These are phyloP conservation scores for Penicillium sp. DNA, from an alignment of 2,329 filamentous ascomycete species.

Conservation along the genomic window DNA sequence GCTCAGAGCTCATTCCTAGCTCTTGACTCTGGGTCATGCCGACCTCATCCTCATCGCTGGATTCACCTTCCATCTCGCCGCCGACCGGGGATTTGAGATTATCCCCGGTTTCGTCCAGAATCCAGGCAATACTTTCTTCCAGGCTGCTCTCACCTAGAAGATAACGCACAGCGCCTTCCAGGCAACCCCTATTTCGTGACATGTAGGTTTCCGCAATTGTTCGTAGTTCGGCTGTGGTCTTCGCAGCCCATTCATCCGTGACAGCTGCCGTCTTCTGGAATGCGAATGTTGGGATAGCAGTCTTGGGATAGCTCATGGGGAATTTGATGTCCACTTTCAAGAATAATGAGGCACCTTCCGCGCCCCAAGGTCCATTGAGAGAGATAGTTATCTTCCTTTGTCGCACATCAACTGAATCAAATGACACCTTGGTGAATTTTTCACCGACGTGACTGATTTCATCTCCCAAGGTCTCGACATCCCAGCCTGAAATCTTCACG, in stretches of 20 bases:
- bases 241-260: constrained; percentile 48
- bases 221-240: constrained; percentile 51
- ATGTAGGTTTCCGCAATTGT: constrained; percentile 55
- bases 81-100: constrained; percentile 44
- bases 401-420: constrained; percentile 56
- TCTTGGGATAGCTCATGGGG: constrained; percentile 53
- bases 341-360: constrained; percentile 51
- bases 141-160: constrained; percentile 57
- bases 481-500: constrained; percentile 57
- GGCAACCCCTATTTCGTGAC: constrained; percentile 51
- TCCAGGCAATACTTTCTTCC: constrained; percentile 54
- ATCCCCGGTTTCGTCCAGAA: constrained; percentile 56
- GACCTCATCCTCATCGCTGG: constrained; percentile 73
- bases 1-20: constrained; percentile 49
- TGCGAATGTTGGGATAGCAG: constrained; percentile 49
- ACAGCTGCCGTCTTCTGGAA: constrained; percentile 58
- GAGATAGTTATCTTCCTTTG: constrained; percentile 54
- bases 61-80: constrained; percentile 58
- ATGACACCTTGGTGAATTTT: constrained; percentile 58
- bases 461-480: constrained; percentile 54
- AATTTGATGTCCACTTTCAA: constrained; percentile 58
- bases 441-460: constrained; percentile 60
- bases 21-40: constrained; percentile 43
- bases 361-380: constrained; percentile 59
- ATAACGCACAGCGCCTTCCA: constrained; percentile 61